Evolutionary conservation across 768 basidiomycete species (phyloP), one percentile per base, ranked within the genome.

Genomic region (Auriculariales sp.): DNA sequence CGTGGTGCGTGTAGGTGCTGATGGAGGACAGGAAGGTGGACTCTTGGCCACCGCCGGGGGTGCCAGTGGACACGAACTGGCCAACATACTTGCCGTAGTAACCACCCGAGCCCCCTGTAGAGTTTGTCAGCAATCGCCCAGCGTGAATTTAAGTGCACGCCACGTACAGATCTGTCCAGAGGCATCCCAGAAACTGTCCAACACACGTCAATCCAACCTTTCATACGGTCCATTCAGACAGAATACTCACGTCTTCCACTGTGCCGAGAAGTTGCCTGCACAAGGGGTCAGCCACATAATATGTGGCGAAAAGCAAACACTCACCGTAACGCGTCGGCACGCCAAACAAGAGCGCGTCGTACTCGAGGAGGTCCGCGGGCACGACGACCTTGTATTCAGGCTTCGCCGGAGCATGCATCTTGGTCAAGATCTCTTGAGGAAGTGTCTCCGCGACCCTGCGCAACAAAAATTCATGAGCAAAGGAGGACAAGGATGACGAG

Each of bases 261-360:
- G 89, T 2, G 69, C 83, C 22, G 89, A 77, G 64, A 86, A 79
- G 58, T 74, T 79, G 34, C 89, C n/a, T n/a, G n/a, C n/a, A n/a
- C n/a, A n/a, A n/a, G n/a, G n/a, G n/a, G n/a, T n/a, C n/a, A n/a
- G n/a, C n/a, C n/a, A n/a, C n/a, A n/a, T n/a, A n/a, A n/a, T n/a
- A n/a, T n/a, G n/a, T n/a, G n/a, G n/a, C n/a, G n/a, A n/a, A n/a
- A n/a, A n/a, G n/a, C n/a, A n/a, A n/a, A n/a, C n/a, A n/a, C n/a
- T n/a, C n/a, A n/a, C n/a, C 89, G 65, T 75, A 93, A 57, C 89
- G 81, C 25, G 83, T 84, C 48, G 82, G 81, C 52, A 88, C 68
- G 53, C 86, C 89, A 48, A 88, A 71, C 55, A 93, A 54, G 72
- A 75, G 79, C 4, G 76, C 88, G 57, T 93, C 85, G 58, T 72